phyloP scores from a whole-genome alignment of 2,329 filamentous ascomycete species.

The Lecanicillium sp. region DNA sequence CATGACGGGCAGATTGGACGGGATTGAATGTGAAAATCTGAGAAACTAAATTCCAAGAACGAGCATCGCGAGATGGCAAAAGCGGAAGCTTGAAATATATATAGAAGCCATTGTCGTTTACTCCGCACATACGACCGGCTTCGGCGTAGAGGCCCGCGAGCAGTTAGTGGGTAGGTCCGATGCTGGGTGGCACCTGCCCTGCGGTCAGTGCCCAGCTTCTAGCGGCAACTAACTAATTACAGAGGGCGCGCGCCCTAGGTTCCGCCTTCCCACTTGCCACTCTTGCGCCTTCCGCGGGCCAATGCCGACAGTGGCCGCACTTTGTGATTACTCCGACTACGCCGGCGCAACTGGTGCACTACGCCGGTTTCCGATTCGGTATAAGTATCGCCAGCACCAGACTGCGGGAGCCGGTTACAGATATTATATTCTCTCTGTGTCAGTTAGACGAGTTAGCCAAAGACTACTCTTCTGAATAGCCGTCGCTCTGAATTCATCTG shows the following conservation, averaged over 20 bases:
- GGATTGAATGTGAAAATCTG: not conserved
- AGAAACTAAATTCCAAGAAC: no score
- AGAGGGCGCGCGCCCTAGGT: no score
- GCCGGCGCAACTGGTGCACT: not conserved
- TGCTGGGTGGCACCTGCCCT: not conserved
- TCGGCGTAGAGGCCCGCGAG: conserved; percentile 5
- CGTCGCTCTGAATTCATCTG: no score
- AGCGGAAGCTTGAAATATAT: no score
- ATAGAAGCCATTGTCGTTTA: not conserved
- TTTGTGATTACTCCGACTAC: conserved; percentile 7
- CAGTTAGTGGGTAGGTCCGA: not conserved
- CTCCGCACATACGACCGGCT: conserved; percentile 8
- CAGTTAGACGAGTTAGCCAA: no score
- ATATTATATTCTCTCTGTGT: no score
- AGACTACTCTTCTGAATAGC: no score
- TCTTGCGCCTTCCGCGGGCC: not conserved
- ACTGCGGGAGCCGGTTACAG: not conserved
- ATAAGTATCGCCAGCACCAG: conserved; percentile 2
- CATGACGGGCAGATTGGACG: conserved; percentile 1
- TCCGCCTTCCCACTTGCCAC: no score
- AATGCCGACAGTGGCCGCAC: conserved; percentile 4
- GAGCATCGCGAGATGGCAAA: not conserved
- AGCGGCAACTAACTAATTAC: no score
- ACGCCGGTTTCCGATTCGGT: conserved; percentile 4
- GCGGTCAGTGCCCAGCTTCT: no score